Evolutionary conservation across 2,329 filamentous ascomycete genomes (phyloP).

Genomic region (Pseudogymnoascus sp.): DNA sequence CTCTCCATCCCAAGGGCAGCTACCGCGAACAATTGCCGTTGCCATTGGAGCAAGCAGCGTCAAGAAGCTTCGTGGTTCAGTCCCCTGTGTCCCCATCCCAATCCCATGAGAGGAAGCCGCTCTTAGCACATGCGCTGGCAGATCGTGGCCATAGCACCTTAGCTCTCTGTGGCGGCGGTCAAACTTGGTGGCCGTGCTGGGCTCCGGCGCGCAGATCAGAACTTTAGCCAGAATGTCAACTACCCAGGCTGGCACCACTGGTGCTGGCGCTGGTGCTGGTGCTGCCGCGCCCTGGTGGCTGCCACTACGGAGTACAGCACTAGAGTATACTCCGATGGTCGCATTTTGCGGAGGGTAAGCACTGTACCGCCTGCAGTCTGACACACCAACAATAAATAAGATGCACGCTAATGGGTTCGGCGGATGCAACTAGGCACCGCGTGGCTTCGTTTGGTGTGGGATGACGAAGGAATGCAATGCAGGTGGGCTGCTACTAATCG

Average conservation of each 20-base stretch:
- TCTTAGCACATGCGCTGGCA: not conserved
- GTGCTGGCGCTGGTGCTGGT: not conserved
- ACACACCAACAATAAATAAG: conserved; percentile 1
- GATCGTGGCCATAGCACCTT: conserved; percentile 1
- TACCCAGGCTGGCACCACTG: not conserved
- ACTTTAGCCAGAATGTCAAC: not conserved
- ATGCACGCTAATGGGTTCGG: not conserved
- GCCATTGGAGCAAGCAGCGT: not conserved
- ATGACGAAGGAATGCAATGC: conserved; percentile 1
- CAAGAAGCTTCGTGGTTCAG: not conserved
- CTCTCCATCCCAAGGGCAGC: not conserved
- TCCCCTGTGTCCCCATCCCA: not conserved
- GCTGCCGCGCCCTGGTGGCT: not conserved
- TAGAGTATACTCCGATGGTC: not conserved
- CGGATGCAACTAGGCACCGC: not conserved
- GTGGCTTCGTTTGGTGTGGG: not conserved
- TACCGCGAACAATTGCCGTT: not conserved
- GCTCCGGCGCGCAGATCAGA: not conserved
- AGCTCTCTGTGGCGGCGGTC: not conserved
- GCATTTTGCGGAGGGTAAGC: not conserved
- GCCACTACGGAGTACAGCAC: not conserved
- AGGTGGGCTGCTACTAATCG: not conserved
- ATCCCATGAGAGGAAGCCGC: not conserved
- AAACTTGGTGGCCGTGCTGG: not conserved
- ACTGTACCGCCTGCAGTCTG: not conserved